These are phyloP conservation scores for Boechera stricta DNA, from an alignment of 345 rosid species.

Conservation along the genomic window DNA sequence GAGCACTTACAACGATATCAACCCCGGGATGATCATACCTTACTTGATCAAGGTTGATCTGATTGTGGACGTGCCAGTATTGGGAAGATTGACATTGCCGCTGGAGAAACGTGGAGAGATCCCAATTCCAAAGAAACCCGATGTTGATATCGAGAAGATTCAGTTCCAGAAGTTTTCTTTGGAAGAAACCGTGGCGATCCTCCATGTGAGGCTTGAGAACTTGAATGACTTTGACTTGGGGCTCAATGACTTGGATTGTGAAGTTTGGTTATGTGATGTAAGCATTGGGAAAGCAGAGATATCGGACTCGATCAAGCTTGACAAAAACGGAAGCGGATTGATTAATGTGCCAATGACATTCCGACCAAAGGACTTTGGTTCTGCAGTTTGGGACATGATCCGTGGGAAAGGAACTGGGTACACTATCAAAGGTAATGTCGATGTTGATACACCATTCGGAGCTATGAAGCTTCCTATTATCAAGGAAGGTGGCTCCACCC, in stretches of 20 bases:
- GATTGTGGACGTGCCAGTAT: conserved; percentile 80
- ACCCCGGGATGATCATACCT: conserved; percentile 92
- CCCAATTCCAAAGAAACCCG: conserved; percentile 95
- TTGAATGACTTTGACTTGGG: conserved; percentile 91
- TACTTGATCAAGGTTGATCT: conserved; percentile 87
- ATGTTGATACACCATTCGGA: conserved; percentile 94
- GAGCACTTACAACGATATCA: conserved; percentile 72
- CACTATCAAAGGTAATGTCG: conserved; percentile 78
- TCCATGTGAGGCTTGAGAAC: conserved; percentile 84
- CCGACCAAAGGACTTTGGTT: conserved; percentile 95
- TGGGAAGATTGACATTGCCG: conserved; percentile 89
- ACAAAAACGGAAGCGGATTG: conserved; percentile 65
- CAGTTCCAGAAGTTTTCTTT: conserved; percentile 75
- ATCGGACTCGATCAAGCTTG: conserved; percentile 61
- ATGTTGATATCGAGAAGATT: conserved; percentile 83
- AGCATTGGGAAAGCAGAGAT: conserved; percentile 85
- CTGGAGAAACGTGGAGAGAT: conserved; percentile 96
- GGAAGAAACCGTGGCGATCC: conserved; percentile 87
- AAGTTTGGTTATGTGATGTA: conserved; percentile 73
- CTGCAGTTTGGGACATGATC: conserved; percentile 98
- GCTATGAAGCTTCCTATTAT: conserved; percentile 90
- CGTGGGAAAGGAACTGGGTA: conserved; percentile 95
- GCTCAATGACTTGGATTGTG: conserved; percentile 80
- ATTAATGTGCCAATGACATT: conserved; percentile 85
- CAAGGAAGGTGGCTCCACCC: conserved; percentile 93